Evolutionary conservation across 176 grass and related monocot genomes (phyloP).

Genomic region (Zizania latifolia): DNA sequence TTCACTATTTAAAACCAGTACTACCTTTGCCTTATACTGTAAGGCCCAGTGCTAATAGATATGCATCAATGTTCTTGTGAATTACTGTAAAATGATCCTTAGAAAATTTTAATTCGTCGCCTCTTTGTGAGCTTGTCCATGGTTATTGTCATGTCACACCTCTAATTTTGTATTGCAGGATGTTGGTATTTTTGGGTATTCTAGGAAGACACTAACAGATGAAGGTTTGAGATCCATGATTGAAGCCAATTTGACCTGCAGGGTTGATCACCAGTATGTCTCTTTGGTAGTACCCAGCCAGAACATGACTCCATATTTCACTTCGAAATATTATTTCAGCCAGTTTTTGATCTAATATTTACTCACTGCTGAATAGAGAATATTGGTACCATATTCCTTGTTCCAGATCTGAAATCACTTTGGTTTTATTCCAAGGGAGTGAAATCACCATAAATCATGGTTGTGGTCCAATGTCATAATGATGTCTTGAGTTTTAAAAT

Average conservation of each 20-base stretch:
- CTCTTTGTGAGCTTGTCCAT: not conserved
- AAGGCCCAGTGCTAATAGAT: not conserved
- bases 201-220: constrained; percentile 70
- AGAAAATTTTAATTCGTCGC: not conserved
- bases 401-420: not conserved
- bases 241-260: constrained; percentile 81
- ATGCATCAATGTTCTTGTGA: not conserved
- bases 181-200: constrained; percentile 96
- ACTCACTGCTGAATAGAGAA: not conserved
- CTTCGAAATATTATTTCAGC: not conserved
- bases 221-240: constrained; percentile 75
- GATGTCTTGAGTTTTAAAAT: not conserved
- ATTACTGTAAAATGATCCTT: not conserved
- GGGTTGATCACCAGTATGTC: constrained; percentile 91
- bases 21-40: not conserved
- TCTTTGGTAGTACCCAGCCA: constrained; percentile 13
- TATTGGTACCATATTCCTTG: not conserved
- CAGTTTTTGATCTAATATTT: not conserved
- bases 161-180: constrained; percentile 48
- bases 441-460: not conserved
- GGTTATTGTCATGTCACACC: not conserved
- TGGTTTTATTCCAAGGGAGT: not conserved
- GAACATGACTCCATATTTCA: not conserved
- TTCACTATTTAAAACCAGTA: not conserved
- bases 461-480: not conserved